These are phyloP conservation scores for Zizania palustris DNA, from an alignment of 202 grass and related monocot genomes.

Conservation along the genomic window DNA sequence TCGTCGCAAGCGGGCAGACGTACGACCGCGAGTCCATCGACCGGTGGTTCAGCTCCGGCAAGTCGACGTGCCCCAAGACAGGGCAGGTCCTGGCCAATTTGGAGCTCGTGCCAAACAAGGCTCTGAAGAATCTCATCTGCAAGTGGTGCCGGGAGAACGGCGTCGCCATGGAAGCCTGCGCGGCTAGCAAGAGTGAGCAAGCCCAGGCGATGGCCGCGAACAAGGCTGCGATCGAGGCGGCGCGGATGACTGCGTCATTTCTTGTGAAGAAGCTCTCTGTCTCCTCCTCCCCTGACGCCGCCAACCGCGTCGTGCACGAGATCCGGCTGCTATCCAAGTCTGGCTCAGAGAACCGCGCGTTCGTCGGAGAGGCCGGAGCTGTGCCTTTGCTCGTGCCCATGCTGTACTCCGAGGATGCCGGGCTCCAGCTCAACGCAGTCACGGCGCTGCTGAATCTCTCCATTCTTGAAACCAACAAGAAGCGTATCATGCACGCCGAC, in stretches of 20 bases:
- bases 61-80: slow-evolving; percentile 88
- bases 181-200: slow-evolving; percentile 48
- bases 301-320: slow-evolving; percentile 82
- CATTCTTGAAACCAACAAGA: slow-evolving; percentile 88
- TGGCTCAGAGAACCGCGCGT: slow-evolving; percentile 69
- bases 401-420: slow-evolving; percentile 66
- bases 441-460: slow-evolving; percentile 93
- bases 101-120: slow-evolving; percentile 75
- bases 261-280: slow-evolving; percentile 72
- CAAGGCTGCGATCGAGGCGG: slow-evolving; percentile 86
- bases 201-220: slow-evolving; percentile 50
- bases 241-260: slow-evolving; percentile 83
- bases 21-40: slow-evolving; percentile 84
- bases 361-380: slow-evolving; percentile 79
- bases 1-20: slow-evolving; percentile 84
- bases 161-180: slow-evolving; percentile 52
- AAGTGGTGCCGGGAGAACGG: slow-evolving; percentile 88
- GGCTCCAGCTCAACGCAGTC: slow-evolving; percentile 84
- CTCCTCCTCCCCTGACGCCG: slow-evolving; percentile 57
- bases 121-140: slow-evolving; percentile 86
- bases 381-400: slow-evolving; percentile 77
- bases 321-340: slow-evolving; percentile 76
- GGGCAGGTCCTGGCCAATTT: slow-evolving; percentile 63
- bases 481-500: slow-evolving; percentile 92
- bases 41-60: slow-evolving; percentile 80